A percentile compares a stretch with the other conserved stretches of the same genome.
Evolutionary conservation across 495 filamentous ascomycete genomes (phyloP).

Genomic region (Neurospora pannonica): DNA sequence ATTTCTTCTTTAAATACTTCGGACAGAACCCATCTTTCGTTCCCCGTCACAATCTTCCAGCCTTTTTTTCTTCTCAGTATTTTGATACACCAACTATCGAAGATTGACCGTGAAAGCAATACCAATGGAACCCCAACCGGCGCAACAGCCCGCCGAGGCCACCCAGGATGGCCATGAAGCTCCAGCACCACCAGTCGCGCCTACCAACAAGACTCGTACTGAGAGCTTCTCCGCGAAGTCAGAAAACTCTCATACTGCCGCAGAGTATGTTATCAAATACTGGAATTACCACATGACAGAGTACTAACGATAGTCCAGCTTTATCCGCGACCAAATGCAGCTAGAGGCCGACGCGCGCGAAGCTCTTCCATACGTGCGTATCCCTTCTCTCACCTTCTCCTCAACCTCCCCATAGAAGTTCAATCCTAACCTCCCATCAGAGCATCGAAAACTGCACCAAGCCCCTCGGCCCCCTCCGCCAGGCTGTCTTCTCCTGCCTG

Average conservation of each 20-base stretch:
- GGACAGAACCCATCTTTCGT: neutral
- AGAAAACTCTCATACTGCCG: constrained; percentile 72
- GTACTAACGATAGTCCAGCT: constrained; percentile 38
- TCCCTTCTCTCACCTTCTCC: neutral
- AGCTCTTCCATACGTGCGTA: constrained; percentile 73
- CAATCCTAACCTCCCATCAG: constrained; percentile 28
- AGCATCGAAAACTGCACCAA: constrained; percentile 90
- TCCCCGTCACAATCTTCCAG: neutral
- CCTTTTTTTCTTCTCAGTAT: neutral
- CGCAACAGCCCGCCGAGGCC: constrained; percentile 8
- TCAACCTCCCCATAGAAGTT: neutral
- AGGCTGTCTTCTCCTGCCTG: constrained; percentile 79
- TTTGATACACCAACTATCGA: rapidly evolving
- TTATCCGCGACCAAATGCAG: constrained; percentile 78
- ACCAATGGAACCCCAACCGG: constrained; percentile 21
- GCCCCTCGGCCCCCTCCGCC: constrained; percentile 74
- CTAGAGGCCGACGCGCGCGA: constrained; percentile 94
- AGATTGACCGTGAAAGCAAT: neutral
- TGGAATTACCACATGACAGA: neutral
- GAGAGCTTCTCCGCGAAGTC: constrained; percentile 60
- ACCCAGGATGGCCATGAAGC: constrained; percentile 13
- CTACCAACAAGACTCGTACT: constrained; percentile 27
- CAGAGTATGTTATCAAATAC: constrained; percentile 48
- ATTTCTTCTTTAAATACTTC: neutral
- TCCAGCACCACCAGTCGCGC: constrained; percentile 9